Evolutionary conservation across 2,329 filamentous ascomycete genomes (phyloP).

Genomic region (Lasiodiplodia sp.): DNA sequence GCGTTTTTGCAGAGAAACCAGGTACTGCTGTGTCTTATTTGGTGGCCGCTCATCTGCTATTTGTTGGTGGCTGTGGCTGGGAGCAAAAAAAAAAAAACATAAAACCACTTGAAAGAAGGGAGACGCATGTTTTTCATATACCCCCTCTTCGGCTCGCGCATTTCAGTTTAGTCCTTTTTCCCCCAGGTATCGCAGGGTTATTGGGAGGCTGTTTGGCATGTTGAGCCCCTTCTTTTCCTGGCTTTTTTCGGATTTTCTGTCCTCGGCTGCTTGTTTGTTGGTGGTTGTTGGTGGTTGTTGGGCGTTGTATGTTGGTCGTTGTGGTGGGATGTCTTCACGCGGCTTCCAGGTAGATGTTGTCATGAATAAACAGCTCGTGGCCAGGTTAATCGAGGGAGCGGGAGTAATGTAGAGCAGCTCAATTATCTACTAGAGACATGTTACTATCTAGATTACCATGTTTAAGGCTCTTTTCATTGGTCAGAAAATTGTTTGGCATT

Average conservation of each 20-base stretch:
- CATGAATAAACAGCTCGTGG: neutral
- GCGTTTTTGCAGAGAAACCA: slow-evolving; percentile 18
- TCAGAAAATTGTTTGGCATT: neutral
- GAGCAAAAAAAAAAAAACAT: neutral
- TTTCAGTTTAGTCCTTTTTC: neutral
- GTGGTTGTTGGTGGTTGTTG: slow-evolving; percentile 17
- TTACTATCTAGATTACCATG: neutral
- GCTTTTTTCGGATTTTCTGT: neutral
- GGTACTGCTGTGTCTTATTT: slow-evolving; percentile 9
- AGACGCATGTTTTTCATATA: neutral
- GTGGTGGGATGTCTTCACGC: slow-evolving; percentile 1
- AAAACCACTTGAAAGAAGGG: neutral
- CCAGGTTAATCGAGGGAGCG: neutral
- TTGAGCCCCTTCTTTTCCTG: neutral
- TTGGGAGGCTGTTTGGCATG: neutral
- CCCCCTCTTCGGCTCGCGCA: neutral
- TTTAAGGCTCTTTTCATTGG: neutral
- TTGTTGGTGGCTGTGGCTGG: slow-evolving; percentile 3
- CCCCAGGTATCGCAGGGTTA: slow-evolving; percentile 3
- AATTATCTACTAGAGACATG: neutral
- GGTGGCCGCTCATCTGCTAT: slow-evolving; percentile 6
- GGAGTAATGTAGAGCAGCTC: neutral
- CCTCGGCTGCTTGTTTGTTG: slow-evolving; percentile 3
- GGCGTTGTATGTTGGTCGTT: neutral
- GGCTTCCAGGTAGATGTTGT: neutral